Evolutionary conservation across 2,329 filamentous ascomycete genomes (phyloP), one percentile per base, ranked within the genome.

Genomic region (Penicillium sp.): DNA sequence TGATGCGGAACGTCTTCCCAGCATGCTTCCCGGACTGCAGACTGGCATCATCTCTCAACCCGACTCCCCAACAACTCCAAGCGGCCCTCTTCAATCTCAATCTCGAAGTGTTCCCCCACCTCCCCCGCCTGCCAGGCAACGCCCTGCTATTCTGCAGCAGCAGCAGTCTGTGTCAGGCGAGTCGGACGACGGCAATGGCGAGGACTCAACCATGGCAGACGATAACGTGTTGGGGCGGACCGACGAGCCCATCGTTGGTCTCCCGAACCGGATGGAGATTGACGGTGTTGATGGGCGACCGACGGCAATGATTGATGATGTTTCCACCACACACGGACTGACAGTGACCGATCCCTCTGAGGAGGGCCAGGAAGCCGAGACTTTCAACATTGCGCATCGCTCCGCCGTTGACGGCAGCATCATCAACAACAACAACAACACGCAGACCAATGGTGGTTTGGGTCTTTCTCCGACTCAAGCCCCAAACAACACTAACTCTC

Each of bases 381-480:
- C 90, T 0, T 96, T 97, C 72, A 95, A 95, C 72, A 95, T 96
- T 62, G 90, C 88, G 6, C 92, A 96, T 69, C 85, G 88, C 46
- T 86, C 85, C 42, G 82, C 86, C 1, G 82, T 93, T 31, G 90
- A 95, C 64, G 89, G 89, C 43, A 95, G 89, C 69, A 85, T 92
- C 50, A 83, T 86, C 59, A 90, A 59, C 46, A 57, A 88, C 46
- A 57, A 88, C 65, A 78, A 80, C 50, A 80, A 81, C 29, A 81
- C 85, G 3, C 84, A 87, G 39, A 80, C 82, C 6, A 83, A 85
- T 15, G 81, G 84, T 9, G 73, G 82, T 24, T 81, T 92, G 54
- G 86, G 85, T 13, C 77, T 93, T 46, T 92, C 89, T 23, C 85
- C 86, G 49, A 84, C 87, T 8, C 77, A 78, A 43, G 73, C 74